Evolutionary conservation across 768 basidiomycete genomes (phyloP), one percentile per base, ranked within the genome.

Genomic region (Galerina sulciceps): DNA sequence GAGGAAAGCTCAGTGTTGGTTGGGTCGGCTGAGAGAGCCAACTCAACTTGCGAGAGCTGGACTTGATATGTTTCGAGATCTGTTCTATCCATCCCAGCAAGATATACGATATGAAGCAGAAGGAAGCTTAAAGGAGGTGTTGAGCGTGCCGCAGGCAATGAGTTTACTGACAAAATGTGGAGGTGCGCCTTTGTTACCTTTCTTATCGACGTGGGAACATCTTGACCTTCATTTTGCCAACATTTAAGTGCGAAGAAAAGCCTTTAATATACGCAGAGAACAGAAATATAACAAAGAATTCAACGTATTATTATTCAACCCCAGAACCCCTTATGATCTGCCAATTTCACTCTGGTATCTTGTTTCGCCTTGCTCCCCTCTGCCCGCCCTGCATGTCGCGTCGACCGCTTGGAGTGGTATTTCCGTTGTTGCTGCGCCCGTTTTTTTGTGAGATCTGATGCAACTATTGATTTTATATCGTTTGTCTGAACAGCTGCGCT

Each of bases 31-130:
- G 85, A 78, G 46, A 96, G 86, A 17, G 91, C 89, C 54, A 85
- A 75, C 72, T 94, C 91, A 60, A 95, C 93, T 71, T 94, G 91
- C n/a, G 88, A 86, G 58, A 94, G 87, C 70, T 93, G 91, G 10
- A 90, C 90, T 77, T 94, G 90, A 70, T 94, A 94, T 1, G 91
- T 91, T 74, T 95, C 93, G 58, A 95, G 84, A 73, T 94, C 93
- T 58, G 84, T 79, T 67, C 84, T 86, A 71, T 91, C 81, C 81
- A 85, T 83, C 48, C 26, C 15, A 10, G 26, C 10, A 53, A 47
- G 36, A 20, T n/a, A 53, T 48, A 41, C 35, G 20, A 41, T 44
- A 48, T 43, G 38, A 51, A 49, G 55, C 20, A 56, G 47, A 22
- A 49, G 56, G 46, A 31, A 31, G 26, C 26, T 60, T 22, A 31